phyloP scores from a whole-genome alignment of 805 yeast species.

The Hanseniaspora lachancei region DNA sequence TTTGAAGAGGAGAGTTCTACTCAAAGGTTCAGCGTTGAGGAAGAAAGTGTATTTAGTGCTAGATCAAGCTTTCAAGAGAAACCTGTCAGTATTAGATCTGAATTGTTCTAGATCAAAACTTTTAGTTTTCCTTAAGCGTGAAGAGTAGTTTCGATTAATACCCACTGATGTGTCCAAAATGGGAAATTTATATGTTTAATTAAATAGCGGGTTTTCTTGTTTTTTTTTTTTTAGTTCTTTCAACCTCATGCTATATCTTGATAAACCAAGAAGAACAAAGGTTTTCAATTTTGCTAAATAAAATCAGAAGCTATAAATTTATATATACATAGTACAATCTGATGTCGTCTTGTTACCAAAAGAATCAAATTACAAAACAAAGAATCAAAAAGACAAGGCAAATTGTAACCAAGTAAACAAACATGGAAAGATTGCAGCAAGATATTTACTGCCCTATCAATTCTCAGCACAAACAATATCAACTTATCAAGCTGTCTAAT shows the following conservation, averaged over 20 bases:
- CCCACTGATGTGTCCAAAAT: conserved; percentile 6
- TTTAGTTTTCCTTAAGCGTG: background rate
- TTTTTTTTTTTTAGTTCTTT: background rate
- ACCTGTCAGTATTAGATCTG: background rate
- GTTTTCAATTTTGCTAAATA: too few species aligned
- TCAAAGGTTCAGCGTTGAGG: background rate
- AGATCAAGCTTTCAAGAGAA: background rate
- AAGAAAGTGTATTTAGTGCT: background rate
- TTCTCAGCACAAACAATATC: conserved; percentile 31
- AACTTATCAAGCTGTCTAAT: conserved; percentile 44
- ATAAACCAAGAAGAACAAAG: too few species aligned
- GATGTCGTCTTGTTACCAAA: too few species aligned
- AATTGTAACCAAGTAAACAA: background rate
- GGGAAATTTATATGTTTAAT: background rate
- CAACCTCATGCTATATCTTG: background rate
- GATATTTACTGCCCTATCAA: conserved; percentile 28
- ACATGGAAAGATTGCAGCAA: conserved; percentile 6
- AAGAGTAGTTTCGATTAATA: too few species aligned
- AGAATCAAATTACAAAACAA: background rate
- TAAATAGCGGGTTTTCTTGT: background rate
- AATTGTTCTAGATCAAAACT: background rate
- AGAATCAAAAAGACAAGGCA: background rate
- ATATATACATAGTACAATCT: too few species aligned
- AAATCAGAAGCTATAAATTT: too few species aligned
- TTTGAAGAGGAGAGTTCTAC: background rate